Conservation (phyloP, 148 eudicot genomes). For the Rhododendron kiyosumense region DNA sequence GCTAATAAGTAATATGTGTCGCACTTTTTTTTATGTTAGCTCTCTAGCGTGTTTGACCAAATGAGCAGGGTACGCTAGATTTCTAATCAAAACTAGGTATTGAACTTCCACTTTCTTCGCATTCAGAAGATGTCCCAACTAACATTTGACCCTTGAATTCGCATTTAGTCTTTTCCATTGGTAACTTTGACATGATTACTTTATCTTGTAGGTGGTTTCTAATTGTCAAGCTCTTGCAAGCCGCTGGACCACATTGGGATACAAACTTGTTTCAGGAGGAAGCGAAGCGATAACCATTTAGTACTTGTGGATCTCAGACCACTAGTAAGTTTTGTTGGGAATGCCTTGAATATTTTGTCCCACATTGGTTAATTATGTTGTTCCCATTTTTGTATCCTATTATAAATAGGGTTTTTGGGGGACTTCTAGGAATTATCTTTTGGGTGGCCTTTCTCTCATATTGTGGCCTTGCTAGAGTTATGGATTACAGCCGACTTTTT, state of each 20-base stretch:
- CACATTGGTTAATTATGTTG: too few relatives aligned
- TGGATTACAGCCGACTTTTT: too few relatives aligned
- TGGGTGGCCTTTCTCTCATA: too few relatives aligned
- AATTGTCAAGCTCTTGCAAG: constrained; percentile 74
- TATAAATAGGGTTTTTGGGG: too few relatives aligned
- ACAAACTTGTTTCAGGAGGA: constrained; percentile 81
- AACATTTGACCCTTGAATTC: not conserved
- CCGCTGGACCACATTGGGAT: constrained; percentile 58
- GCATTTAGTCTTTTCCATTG: not conserved
- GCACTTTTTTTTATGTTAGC: too few relatives aligned
- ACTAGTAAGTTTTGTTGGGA: constrained; percentile 32
- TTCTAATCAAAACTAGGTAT: constrained; percentile 55
- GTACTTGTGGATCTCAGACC: constrained; percentile 89
- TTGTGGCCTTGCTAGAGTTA: too few relatives aligned
- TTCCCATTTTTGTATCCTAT: too few relatives aligned
- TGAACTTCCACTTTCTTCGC: not conserved
- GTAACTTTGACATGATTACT: not conserved
- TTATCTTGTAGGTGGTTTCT: constrained; percentile 55
- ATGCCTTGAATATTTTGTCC: too few relatives aligned
- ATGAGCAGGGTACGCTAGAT: too few relatives aligned
- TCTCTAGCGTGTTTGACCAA: too few relatives aligned
- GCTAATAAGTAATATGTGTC: too few relatives aligned
- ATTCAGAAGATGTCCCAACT: not conserved
- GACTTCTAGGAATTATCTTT: too few relatives aligned
- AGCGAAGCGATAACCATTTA: constrained; percentile 87